phyloP scores from a whole-genome alignment of 805 yeast species.

The Suhomyces sp. region DNA sequence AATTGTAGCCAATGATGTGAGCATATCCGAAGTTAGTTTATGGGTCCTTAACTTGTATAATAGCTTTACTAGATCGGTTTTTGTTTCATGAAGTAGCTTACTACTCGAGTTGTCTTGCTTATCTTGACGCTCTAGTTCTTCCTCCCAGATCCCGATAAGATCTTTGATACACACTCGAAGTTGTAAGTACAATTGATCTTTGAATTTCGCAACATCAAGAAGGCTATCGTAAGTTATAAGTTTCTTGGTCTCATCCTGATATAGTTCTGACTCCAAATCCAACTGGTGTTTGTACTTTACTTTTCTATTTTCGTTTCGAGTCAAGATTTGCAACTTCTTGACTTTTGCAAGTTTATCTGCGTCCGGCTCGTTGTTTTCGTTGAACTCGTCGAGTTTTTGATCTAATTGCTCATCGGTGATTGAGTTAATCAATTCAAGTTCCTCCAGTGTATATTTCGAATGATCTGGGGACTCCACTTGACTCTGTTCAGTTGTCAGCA shows the following conservation, averaged over 20 bases:
- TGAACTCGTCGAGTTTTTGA: conserved; percentile 15
- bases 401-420: conserved; percentile 25
- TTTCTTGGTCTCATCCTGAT: conserved; percentile 8
- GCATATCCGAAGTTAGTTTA: conserved; percentile 42
- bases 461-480: neutral
- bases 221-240: conserved; percentile 7
- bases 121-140: conserved; percentile 6
- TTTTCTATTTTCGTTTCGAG: conserved; percentile 14
- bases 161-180: conserved; percentile 47
- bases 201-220: conserved; percentile 10
- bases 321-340: conserved; percentile 16
- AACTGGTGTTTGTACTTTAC: conserved; percentile 23
- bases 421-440: conserved; percentile 10
- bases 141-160: conserved; percentile 42
- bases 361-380: conserved; percentile 11
- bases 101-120: neutral
- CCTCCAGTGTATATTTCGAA: conserved; percentile 7
- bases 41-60: conserved; percentile 35
- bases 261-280: conserved; percentile 21
- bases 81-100: conserved; percentile 30
- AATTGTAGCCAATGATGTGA: conserved; percentile 58
- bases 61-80: conserved; percentile 50
- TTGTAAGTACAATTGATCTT: conserved; percentile 34
- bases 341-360: conserved; percentile 13
- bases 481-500: neutral